Evolutionary conservation across 1,284 basidiomycete species (phyloP).

Genomic region (Sutorius eximius): DNA sequence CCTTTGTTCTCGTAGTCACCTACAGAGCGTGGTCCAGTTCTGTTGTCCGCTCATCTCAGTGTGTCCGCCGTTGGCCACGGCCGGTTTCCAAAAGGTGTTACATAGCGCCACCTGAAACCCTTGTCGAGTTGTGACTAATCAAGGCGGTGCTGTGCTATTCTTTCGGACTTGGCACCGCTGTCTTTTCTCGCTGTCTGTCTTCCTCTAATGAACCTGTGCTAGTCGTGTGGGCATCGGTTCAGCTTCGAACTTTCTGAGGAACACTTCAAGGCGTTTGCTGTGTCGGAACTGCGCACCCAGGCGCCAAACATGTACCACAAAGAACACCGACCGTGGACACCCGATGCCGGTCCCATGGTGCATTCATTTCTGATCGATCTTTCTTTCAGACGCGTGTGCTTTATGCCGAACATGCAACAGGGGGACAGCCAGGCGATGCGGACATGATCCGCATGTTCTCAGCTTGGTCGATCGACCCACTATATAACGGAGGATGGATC

Average conservation of each 20-base stretch:
- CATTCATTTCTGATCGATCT: slow-evolving; percentile 10
- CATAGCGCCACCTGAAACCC: no score
- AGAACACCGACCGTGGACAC: background rate
- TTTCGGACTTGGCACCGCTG: no score
- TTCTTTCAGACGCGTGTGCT: slow-evolving; percentile 4
- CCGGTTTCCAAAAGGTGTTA: no score
- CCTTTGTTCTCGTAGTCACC: no score
- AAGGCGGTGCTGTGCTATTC: no score
- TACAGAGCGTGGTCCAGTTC: no score
- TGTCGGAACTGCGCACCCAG: background rate
- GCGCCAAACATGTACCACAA: background rate
- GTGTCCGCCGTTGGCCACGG: no score
- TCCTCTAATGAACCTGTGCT: background rate
- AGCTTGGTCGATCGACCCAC: background rate
- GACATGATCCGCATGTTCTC: background rate
- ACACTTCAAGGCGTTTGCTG: background rate
- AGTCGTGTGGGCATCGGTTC: background rate
- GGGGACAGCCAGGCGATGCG: background rate
- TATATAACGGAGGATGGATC: slow-evolving; percentile 1
- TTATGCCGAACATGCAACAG: background rate
- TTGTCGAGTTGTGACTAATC: no score
- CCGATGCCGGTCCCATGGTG: background rate
- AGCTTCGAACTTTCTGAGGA: background rate
- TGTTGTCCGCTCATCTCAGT: no score
- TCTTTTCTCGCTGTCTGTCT: background rate